Base-by-base conservation (phyloP, 1,284 basidiomycete genomes). In the Fomitopsis betulina region DNA sequence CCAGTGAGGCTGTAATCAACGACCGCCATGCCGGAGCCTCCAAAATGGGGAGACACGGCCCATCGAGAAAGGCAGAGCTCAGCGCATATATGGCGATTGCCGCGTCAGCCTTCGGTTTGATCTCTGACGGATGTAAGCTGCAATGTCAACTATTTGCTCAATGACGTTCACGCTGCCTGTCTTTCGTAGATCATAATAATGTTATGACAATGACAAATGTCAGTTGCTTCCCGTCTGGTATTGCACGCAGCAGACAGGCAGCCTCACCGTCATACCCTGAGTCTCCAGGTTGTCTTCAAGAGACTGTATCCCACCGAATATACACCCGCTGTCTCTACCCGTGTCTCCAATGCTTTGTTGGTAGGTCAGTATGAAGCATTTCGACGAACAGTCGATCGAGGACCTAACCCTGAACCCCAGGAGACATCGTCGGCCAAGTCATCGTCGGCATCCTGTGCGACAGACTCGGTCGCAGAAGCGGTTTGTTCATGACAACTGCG, bases 321-420 rank as follows among this genome's bases (percentile, higher is more conserved):
- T 71, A 89, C 82, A 1, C 67, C 83, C 1, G 61, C 70, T 2
- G 77, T 89, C 33, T 86, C 85, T 13, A 92, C 89, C 2, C 80
- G 83, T 23, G 85, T 92, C 13, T 86, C 84, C 13, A 92, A 92
- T 68, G 73, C 90, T 10, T 78, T 91, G 32, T 81, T 90, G 56
- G 81, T 92, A 59, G 89, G 89, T 78, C 66, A 75, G 73, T 62
- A 25, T 35, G 1, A 43, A 13, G 15, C 25, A 30, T 25, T 13
- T 32, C 9, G 30, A 23, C 19, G 23, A n/a, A n/a, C 12, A 13
- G 9, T 21, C 25, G 38, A 35, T 17, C 13, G 27, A 30, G 6
- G 37, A 4, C 27, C 27, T 30, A 12, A 38, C 37, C 5, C 5
- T 25, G 42, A 9, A 13, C 9, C 35, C 8, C 57, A 85, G 84